Conservation (phyloP, 345 rosid genomes). For the Ceriops zippeliana region DNA sequence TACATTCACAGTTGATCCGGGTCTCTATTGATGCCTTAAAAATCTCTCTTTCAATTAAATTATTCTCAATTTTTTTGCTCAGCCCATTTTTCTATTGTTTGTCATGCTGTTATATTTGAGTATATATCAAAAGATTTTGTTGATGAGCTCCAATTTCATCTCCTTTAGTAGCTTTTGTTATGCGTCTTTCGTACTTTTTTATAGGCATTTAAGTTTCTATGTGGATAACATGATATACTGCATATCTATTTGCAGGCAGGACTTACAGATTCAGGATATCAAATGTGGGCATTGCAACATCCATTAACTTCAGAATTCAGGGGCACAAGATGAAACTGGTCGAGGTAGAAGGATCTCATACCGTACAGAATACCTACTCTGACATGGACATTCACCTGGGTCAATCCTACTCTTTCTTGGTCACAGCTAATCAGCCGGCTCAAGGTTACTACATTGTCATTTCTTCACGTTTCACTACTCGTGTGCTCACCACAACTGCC, state of each 20-base stretch:
- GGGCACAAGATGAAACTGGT: constrained; percentile 62
- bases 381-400: constrained; percentile 75
- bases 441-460: constrained; percentile 65
- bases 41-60: not conserved
- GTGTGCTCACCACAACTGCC: constrained; percentile 53
- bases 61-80: no score
- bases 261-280: constrained; percentile 63
- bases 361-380: constrained; percentile 56
- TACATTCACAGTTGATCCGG: constrained; percentile 32
- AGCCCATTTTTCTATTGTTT: not conserved
- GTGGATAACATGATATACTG: not conserved
- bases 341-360: constrained; percentile 68
- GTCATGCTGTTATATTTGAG: not conserved
- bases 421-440: constrained; percentile 63
- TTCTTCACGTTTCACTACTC: constrained; percentile 64
- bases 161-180: not conserved
- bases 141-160: no score
- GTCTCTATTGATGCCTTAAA: constrained; percentile 1
- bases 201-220: not conserved
- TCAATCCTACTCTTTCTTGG: constrained; percentile 67
- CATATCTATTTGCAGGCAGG: constrained; percentile 34
- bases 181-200: not conserved
- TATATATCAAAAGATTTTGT: no score
- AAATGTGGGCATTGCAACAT: constrained; percentile 53
- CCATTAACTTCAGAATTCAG: constrained; percentile 67